A percentile compares a stretch with the other conserved stretches of the same genome.
phyloP scores from a whole-genome alignment of 371 early-diverging fungal genomes.

The Rhizopus microsporus region DNA sequence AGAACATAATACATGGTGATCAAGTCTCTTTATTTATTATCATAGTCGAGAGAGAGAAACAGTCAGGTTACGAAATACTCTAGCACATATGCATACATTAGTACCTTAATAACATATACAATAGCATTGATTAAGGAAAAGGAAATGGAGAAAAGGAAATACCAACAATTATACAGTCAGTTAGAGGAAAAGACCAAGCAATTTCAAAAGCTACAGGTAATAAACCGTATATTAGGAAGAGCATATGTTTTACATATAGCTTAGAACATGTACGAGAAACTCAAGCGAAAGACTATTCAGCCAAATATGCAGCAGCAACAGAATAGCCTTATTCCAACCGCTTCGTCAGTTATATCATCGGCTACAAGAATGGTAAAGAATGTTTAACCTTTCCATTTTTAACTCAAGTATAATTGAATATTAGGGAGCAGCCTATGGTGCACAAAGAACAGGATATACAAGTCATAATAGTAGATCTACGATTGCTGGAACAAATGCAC shows the following conservation, averaged over 20 bases:
- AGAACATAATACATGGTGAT: not conserved
- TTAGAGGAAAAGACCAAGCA: slow-evolving; percentile 69
- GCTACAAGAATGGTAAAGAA: not conserved
- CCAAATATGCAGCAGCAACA: slow-evolving; percentile 23
- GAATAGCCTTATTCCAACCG: not conserved
- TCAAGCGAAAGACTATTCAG: slow-evolving; percentile 52
- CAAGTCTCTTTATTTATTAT: not conserved
- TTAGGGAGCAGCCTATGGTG: not conserved
- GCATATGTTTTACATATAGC: not conserved
- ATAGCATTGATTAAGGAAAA: slow-evolving; percentile 46
- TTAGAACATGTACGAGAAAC: slow-evolving; percentile 9
- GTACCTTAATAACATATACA: not conserved
- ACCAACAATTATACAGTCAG: slow-evolving; percentile 54
- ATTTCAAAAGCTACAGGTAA: slow-evolving; percentile 66
- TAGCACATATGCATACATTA: not conserved
- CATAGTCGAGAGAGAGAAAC: slow-evolving; percentile 23
- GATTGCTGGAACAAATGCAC: not conserved
- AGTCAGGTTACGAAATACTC: slow-evolving; percentile 18
- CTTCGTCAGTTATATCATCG: not conserved
- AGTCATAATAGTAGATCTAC: not conserved
- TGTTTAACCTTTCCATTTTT: not conserved
- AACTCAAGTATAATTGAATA: not conserved
- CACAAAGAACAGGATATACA: not conserved
- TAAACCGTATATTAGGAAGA: not conserved
- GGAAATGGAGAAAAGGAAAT: slow-evolving; percentile 57